phyloP scores from a whole-genome alignment of 2,329 filamentous ascomycete genomes.

The Penicillium psychrosexuale region DNA sequence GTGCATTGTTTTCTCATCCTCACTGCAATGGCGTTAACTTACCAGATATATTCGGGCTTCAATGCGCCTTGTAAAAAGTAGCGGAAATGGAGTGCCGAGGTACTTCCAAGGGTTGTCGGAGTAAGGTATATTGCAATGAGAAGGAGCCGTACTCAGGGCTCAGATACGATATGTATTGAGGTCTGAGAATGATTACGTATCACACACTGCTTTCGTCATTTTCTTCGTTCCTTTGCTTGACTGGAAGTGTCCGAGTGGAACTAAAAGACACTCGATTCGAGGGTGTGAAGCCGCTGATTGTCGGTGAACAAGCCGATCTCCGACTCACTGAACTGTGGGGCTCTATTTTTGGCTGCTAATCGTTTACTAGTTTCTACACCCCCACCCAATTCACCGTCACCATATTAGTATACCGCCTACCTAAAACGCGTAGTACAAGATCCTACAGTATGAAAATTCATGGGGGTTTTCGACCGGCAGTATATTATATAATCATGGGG shows the following conservation, averaged over 20 bases:
- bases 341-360: slow-evolving; percentile 3
- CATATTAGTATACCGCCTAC: too few species aligned
- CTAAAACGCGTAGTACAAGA: too few species aligned
- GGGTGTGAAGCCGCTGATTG: background rate
- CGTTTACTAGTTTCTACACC: background rate
- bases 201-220: background rate
- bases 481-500: too few species aligned
- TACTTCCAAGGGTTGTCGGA: too few species aligned
- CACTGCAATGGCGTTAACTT: background rate
- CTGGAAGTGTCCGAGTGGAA: background rate
- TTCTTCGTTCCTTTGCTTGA: background rate
- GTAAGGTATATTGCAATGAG: background rate
- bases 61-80: background rate
- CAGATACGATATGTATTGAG: background rate
- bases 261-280: background rate
- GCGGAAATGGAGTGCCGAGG: background rate
- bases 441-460: too few species aligned
- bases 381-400: too few species aligned
- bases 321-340: background rate
- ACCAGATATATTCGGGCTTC: background rate
- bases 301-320: background rate
- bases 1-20: background rate
- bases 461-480: too few species aligned
- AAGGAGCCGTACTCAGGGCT: background rate
- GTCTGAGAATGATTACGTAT: too few species aligned